A percentile compares a stretch with the other conserved stretches of the same genome.
Evolutionary conservation across 306 rosid species (phyloP).

Genomic region (Quercus robur): DNA sequence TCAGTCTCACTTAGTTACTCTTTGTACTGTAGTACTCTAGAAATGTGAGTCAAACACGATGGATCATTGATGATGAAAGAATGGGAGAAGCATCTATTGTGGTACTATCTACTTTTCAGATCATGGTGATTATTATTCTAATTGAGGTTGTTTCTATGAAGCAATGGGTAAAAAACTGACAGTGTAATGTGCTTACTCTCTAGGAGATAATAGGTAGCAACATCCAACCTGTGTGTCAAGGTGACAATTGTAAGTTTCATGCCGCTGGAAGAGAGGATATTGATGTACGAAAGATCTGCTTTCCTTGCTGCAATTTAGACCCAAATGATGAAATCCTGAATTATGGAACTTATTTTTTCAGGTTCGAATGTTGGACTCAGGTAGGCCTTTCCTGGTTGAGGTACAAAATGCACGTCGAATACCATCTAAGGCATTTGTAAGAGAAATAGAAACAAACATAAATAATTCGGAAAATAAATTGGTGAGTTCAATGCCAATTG

Average conservation of each 20-base stretch:
- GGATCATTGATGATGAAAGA: constrained; percentile 95
- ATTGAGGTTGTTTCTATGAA: constrained; percentile 11
- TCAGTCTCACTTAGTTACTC: not conserved
- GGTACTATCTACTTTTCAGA: constrained; percentile 40
- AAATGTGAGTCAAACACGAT: constrained; percentile 91
- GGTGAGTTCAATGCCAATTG: constrained; percentile 43
- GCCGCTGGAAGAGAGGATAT: constrained; percentile 98
- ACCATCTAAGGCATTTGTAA: constrained; percentile 53
- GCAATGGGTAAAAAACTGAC: constrained; percentile 21
- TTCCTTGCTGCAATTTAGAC: constrained; percentile 13
- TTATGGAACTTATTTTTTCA: constrained; percentile 27
- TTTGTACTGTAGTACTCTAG: constrained; percentile 71
- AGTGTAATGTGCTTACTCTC: constrained; percentile 24
- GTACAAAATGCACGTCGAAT: constrained; percentile 62
- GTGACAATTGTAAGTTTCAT: constrained; percentile 88
- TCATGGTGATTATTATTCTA: constrained; percentile 13
- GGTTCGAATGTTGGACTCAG: constrained; percentile 95
- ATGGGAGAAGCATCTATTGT: constrained; percentile 96
- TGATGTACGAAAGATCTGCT: constrained; percentile 51
- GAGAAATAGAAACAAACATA: constrained; percentile 55
- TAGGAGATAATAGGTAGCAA: constrained; percentile 78
- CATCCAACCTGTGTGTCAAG: constrained; percentile 64
- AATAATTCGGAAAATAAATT: constrained; percentile 57
- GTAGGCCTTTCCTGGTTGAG: constrained; percentile 93
- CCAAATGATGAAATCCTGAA: constrained; percentile 25